These are phyloP conservation scores for Trichophyton simii DNA, from an alignment of 2,329 filamentous ascomycete genomes.

Conservation along the genomic window DNA sequence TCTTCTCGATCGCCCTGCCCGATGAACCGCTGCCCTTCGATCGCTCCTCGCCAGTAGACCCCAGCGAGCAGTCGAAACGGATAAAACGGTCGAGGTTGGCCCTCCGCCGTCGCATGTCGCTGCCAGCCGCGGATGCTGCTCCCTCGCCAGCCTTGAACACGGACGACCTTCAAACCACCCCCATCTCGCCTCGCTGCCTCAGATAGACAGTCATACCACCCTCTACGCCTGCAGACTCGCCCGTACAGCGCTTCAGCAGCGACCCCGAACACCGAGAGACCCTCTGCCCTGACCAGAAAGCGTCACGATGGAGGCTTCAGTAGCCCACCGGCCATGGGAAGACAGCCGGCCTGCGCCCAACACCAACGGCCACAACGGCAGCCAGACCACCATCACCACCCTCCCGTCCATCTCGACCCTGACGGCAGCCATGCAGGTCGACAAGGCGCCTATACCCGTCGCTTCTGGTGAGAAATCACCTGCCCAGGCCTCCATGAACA, in stretches of 20 bases:
- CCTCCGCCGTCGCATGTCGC: conserved; percentile 1
- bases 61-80: too few relatives aligned
- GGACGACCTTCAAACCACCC: background rate
- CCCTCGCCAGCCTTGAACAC: background rate
- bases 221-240: too few relatives aligned
- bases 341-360: conserved; percentile 15
- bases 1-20: background rate
- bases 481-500: conserved; percentile 32
- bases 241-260: too few relatives aligned
- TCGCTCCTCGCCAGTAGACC: too few relatives aligned
- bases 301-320: conserved; percentile 15
- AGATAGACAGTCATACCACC: too few relatives aligned
- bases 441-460: conserved; percentile 14
- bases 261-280: too few relatives aligned
- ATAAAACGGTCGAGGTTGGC: background rate
- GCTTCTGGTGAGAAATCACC: conserved; percentile 30
- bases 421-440: conserved; percentile 31
- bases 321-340: conserved; percentile 36
- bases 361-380: conserved; percentile 23
- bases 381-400: conserved; percentile 32
- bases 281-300: too few relatives aligned
- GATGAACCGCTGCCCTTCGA: too few relatives aligned
- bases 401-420: conserved; percentile 38
- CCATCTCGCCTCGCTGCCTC: too few relatives aligned
- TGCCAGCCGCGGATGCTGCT: background rate